These are phyloP conservation scores for Picocystis sp. DNA, from an alignment of 163 green algal genomes.

Conservation along the genomic window DNA sequence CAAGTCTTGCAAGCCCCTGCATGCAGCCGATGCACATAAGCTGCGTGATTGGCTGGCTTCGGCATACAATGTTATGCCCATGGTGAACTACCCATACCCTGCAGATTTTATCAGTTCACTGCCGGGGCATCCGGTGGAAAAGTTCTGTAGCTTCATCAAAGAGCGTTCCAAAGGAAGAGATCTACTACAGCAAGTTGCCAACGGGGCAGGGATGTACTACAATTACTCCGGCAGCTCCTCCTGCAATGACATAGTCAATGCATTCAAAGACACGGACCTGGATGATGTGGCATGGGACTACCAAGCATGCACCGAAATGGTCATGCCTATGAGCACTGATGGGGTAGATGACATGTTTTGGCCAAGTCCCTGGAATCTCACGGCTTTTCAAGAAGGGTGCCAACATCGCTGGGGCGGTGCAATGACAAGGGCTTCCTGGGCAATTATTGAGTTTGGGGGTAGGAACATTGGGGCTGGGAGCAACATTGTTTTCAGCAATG, in stretches of 20 bases:
- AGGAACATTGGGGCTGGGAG: conserved; percentile 24
- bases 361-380: conserved; percentile 33
- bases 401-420: conserved; percentile 42
- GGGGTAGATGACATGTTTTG: conserved; percentile 63
- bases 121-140: too few species aligned
- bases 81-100: conserved; percentile 55
- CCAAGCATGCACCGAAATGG: conserved; percentile 75
- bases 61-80: conserved; percentile 12
- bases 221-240: background rate
- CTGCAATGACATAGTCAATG: conserved; percentile 1
- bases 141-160: too few species aligned
- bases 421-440: conserved; percentile 21
- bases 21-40: too few species aligned
- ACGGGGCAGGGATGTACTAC: background rate
- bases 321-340: conserved; percentile 48
- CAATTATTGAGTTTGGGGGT: conserved; percentile 43
- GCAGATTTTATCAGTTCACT: conserved; percentile 30
- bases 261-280: conserved; percentile 18
- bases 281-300: conserved; percentile 46
- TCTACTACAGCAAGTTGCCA: background rate
- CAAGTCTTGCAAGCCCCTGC: too few species aligned
- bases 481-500: conserved; percentile 73
- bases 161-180: too few species aligned
- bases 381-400: conserved; percentile 28
- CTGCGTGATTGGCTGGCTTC: background rate